A percentile compares a stretch with the other conserved stretches of the same genome.
These are phyloP conservation scores for Obba rivulosa DNA, from an alignment of 768 basidiomycete species.

Conservation along the genomic window DNA sequence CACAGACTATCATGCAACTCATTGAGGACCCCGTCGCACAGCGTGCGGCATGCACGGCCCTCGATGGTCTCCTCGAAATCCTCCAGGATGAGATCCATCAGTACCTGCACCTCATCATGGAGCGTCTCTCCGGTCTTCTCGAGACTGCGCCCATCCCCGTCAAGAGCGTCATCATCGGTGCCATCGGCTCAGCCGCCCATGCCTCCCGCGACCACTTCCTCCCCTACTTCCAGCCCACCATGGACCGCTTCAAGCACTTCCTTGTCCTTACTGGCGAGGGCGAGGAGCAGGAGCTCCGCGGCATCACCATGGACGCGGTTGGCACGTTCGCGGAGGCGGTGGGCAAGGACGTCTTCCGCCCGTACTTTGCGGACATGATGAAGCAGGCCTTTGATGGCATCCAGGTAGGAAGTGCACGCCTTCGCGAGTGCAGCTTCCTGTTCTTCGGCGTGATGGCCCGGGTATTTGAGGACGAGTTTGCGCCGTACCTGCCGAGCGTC, in stretches of 20 bases:
- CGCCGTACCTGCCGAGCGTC: slow-evolving; percentile 78
- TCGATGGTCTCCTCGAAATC: slow-evolving; percentile 94
- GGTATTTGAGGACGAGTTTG: slow-evolving; percentile 93
- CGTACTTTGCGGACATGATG: slow-evolving; percentile 97
- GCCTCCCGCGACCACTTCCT: slow-evolving; percentile 88
- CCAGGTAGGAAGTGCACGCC: slow-evolving; percentile 76
- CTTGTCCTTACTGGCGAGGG: slow-evolving; percentile 80
- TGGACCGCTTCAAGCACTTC: slow-evolving; percentile 86
- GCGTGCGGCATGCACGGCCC: slow-evolving; percentile 90
- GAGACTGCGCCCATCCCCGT: slow-evolving; percentile 81
- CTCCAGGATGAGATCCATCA: slow-evolving; percentile 85
- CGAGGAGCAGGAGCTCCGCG: slow-evolving; percentile 90
- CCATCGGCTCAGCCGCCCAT: slow-evolving; percentile 96
- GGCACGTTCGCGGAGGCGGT: slow-evolving; percentile 98
- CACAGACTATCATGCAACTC: slow-evolving; percentile 82
- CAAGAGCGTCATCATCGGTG: slow-evolving; percentile 94
- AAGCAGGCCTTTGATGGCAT: slow-evolving; percentile 88
- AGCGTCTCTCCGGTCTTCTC: slow-evolving; percentile 80
- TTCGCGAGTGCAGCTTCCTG: slow-evolving; percentile 94
- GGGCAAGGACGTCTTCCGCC: slow-evolving; percentile 88
- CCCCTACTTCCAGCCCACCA: slow-evolving; percentile 91
- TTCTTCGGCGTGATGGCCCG: slow-evolving; percentile 99
- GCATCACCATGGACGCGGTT: slow-evolving; percentile 98
- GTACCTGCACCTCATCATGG: slow-evolving; percentile 94
- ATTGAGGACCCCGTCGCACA: slow-evolving; percentile 86